A percentile compares a stretch with the other conserved stretches of the same genome.
Conservation (phyloP, 2,329 filamentous ascomycete genomes). For the Drechslerella dactyloides region DNA sequence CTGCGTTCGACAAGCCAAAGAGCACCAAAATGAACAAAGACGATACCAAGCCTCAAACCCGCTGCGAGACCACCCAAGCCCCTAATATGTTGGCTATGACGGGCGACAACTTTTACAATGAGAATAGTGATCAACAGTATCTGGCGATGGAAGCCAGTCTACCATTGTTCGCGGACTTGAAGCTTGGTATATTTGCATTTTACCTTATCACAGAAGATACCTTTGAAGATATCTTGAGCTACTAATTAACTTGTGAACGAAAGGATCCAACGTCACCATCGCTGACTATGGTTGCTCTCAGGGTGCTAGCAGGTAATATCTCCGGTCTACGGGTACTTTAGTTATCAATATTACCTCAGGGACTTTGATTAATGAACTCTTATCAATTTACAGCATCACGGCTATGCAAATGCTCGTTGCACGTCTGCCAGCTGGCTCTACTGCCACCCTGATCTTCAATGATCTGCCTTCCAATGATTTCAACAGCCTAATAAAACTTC, state of each 20-base stretch:
- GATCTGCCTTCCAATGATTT: constrained; percentile 45
- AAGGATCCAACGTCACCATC: constrained; percentile 22
- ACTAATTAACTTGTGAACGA: background rate
- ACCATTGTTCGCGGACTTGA: constrained; percentile 19
- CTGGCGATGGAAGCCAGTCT: constrained; percentile 19
- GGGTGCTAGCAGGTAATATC: constrained; percentile 25
- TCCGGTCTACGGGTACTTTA: background rate
- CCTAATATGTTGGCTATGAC: constrained; percentile 28
- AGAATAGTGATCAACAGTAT: constrained; percentile 31
- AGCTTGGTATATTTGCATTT: constrained; percentile 10
- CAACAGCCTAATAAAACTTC: constrained; percentile 20
- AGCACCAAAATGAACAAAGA: constrained; percentile 18
- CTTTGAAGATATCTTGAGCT: background rate
- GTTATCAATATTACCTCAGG: background rate
- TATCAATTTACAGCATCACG: background rate
- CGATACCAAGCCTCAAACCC: background rate
- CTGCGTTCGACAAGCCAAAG: too few relatives aligned
- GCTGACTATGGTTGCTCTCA: constrained; percentile 33
- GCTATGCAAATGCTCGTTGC: constrained; percentile 22
- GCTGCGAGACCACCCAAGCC: too few relatives aligned
- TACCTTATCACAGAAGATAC: background rate
- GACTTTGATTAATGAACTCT: background rate
- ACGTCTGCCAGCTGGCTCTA: constrained; percentile 3
- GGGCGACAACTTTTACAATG: constrained; percentile 25
- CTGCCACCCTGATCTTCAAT: constrained; percentile 17